Conservation (phyloP, 148 eudicot species). For the Amaranthus cruentus region DNA sequence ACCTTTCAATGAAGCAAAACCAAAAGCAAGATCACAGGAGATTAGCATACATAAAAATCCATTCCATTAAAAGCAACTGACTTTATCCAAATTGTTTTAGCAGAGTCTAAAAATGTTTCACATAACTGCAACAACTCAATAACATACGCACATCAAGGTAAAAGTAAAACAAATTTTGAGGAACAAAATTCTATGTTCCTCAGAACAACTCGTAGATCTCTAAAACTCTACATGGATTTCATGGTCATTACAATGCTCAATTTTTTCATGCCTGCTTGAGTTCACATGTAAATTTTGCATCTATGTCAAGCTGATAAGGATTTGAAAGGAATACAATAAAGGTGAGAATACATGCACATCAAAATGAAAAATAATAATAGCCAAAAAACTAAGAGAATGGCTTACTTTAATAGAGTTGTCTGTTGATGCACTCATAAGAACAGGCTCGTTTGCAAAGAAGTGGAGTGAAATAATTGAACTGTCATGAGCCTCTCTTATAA, state of each 20-base stretch:
- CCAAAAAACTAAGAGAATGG: neutral
- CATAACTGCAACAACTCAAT: neutral
- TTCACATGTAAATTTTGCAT: neutral
- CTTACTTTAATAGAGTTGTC: conserved; percentile 89
- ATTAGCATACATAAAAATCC: too few species aligned
- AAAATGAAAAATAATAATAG: neutral
- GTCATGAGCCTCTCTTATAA: conserved; percentile 91
- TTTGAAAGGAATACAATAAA: neutral
- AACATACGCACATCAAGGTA: too few species aligned
- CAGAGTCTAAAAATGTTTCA: neutral
- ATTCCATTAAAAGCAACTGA: too few species aligned
- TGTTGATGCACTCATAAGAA: conserved; percentile 84
- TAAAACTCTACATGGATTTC: neutral
- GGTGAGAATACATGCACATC: neutral
- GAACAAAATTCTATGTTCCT: neutral
- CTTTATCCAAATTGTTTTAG: neutral
- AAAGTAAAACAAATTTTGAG: neutral
- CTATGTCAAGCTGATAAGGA: neutral
- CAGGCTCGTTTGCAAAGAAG: conserved; percentile 91
- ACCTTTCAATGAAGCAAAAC: neutral
- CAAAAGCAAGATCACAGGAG: too few species aligned
- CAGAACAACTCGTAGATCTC: neutral
- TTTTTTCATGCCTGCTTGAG: neutral
- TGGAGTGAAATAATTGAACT: conserved; percentile 75
- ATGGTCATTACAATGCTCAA: neutral